Evolutionary conservation across 164 flowering plant species (phyloP).

Genomic region (Euptelea pleiosperma): DNA sequence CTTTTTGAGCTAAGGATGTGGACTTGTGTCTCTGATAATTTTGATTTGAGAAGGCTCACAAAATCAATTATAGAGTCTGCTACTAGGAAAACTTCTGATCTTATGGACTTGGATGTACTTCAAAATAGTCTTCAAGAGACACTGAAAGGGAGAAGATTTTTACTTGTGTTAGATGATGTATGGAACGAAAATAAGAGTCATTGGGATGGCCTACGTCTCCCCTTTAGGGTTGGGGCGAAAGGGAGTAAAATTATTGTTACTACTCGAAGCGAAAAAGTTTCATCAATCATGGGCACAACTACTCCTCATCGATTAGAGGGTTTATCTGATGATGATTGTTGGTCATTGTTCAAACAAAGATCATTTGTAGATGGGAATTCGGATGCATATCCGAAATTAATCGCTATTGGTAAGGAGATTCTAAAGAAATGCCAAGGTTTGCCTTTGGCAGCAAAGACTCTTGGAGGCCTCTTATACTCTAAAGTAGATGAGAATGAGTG

Average conservation of each 20-base stretch:
- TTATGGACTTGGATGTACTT: constrained; percentile 2
- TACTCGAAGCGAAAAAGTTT: neutral
- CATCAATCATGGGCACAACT: neutral
- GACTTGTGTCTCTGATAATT: neutral
- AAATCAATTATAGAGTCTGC: constrained; percentile 1
- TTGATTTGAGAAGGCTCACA: neutral
- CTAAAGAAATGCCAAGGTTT: constrained; percentile 5
- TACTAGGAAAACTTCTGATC: neutral
- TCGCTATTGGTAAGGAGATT: neutral
- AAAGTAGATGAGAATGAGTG: constrained; percentile 1
- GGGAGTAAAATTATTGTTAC: constrained; percentile 6
- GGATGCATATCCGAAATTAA: neutral
- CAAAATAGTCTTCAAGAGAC: neutral
- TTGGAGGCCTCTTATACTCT: neutral
- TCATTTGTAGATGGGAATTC: neutral
- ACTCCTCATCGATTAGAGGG: neutral
- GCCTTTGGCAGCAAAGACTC: constrained; percentile 9
- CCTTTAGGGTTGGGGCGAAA: neutral
- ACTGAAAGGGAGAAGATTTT: neutral
- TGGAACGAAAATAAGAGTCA: neutral
- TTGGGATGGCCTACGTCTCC: neutral
- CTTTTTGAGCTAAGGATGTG: constrained; percentile 8
- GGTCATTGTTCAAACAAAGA: neutral
- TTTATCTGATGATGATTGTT: constrained; percentile 4
- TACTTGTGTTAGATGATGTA: constrained; percentile 5